Conservation (phyloP, 2,329 filamentous ascomycete species). For the Fusarium nygamai region DNA sequence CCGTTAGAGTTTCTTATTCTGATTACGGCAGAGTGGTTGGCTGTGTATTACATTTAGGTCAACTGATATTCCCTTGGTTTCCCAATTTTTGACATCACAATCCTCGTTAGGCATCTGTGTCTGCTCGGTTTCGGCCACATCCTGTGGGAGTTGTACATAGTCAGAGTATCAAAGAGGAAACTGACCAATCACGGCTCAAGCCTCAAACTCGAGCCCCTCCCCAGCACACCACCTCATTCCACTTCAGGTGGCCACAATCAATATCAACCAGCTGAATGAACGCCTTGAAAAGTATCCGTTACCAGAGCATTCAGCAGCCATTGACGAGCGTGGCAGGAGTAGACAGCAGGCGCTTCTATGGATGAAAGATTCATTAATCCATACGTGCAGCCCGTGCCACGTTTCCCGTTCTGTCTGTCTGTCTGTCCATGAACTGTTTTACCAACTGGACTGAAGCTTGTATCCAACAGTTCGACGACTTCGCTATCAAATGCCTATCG, state of each 20-base stretch:
- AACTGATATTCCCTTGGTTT: constrained; percentile 16
- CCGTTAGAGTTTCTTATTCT: constrained; percentile 17
- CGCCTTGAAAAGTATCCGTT: not conserved
- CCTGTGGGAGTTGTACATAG: not conserved
- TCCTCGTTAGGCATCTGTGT: constrained; percentile 11
- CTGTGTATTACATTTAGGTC: constrained; percentile 4
- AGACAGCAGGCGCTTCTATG: not conserved
- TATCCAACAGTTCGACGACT: not conserved
- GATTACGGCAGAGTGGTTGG: constrained; percentile 14
- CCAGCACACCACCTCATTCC: constrained; percentile 27
- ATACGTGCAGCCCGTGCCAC: not conserved
- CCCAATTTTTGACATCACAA: constrained; percentile 7
- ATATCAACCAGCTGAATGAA: constrained; percentile 17
- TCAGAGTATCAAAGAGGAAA: not conserved
- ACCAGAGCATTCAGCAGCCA: not conserved
- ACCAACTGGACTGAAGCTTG: not conserved
- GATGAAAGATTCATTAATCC: not conserved
- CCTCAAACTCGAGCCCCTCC: constrained; percentile 2
- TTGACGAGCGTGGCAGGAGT: constrained; percentile 9
- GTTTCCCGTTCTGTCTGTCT: not conserved
- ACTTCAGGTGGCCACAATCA: not conserved
- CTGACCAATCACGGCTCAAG: constrained; percentile 18
- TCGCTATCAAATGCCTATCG: constrained; percentile 6
- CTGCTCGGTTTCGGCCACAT: constrained; percentile 18
- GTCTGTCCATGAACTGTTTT: constrained; percentile 21